These are phyloP conservation scores for Cutaneotrichosporon arboriforme DNA, from an alignment of 1,284 basidiomycete species.

Conservation along the genomic window DNA sequence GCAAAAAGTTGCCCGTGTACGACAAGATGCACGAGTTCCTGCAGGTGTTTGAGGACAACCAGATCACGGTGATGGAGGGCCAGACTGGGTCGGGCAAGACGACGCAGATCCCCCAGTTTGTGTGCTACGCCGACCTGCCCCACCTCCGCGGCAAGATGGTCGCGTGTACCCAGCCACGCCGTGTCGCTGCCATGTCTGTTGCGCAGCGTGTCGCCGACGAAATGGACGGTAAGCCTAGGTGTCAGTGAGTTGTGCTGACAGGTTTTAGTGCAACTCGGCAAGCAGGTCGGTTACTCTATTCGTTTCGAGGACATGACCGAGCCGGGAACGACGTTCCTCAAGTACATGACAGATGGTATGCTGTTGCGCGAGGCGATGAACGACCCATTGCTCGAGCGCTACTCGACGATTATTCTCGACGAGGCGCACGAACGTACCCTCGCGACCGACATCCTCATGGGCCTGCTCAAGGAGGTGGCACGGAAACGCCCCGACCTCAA, in stretches of 20 bases:
- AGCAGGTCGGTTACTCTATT: constrained; percentile 96
- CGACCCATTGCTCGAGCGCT: constrained; percentile 79
- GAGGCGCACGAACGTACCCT: constrained; percentile 98
- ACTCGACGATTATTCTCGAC: constrained; percentile 96
- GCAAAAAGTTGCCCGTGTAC: constrained; percentile 87
- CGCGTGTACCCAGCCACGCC: constrained; percentile 93
- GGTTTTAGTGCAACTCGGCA: constrained; percentile 72
- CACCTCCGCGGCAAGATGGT: constrained; percentile 83
- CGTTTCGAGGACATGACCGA: constrained; percentile 99
- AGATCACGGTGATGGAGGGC: constrained; percentile 93
- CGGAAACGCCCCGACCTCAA: constrained; percentile 83
- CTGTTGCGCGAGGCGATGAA: constrained; percentile 95
- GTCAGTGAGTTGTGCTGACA: not conserved
- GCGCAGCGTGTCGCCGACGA: constrained; percentile 98
- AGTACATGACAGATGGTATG: constrained; percentile 99
- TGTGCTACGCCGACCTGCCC: constrained; percentile 86
- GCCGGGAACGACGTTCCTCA: constrained; percentile 81
- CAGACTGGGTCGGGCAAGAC: constrained; percentile 99
- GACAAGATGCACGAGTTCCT: constrained; percentile 90
- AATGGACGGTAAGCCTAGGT: constrained; percentile 71
- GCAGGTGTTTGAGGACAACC: constrained; percentile 74
- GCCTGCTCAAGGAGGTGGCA: constrained; percentile 64
- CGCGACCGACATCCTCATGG: constrained; percentile 98
- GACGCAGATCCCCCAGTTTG: constrained; percentile 97
- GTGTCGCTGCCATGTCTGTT: constrained; percentile 97